Evolutionary conservation across 1,139 yeast genomes (phyloP), one percentile per base, ranked within the genome.

Genomic region (Saccharomycopsis crataegensis): DNA sequence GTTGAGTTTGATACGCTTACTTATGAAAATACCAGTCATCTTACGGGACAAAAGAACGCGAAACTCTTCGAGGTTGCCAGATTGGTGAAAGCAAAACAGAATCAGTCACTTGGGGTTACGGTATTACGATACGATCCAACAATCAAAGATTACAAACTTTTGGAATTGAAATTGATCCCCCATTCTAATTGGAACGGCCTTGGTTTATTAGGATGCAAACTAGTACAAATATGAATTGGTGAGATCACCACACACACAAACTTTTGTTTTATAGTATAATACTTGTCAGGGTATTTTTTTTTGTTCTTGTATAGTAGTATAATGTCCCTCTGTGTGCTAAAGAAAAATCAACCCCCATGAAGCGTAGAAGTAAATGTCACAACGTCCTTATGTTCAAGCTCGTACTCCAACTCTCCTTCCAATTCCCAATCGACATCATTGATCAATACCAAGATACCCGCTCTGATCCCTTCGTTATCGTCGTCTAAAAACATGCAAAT

Each of bases 391-490:
- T 78, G 71, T 64, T 87, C 87, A 22, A 93, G 68, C 16, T 76
- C 80, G 62, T 90, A 90, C 8, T 80, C 85, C 62, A 87, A 93
- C 69, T 83, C 90, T 11, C 91, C 98, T 65, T 90, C 96, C 36
- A 93, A 70, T 64, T 93, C 99, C 99, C 99, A 93, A 69, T 93
- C 99, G 0, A 96, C 83, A 64, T 93, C 99, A 64, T 93, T 93
- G 59, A 93, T 85, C 54, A 93, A 75, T 8, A 93, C 96, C 59
- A 93, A 73, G 47, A 93, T 89, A 1, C 99, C 99, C 0, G 98
- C 96, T 52, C 98, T 80, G 8, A 86, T 82, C 1, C 76, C 65
- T 66, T 73, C 68, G 1, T 71, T 77, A 6, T 75, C 96, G 62
- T 89, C 93, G 62, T 88, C 96, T 12, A 91, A 75, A 65, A 91